These are phyloP conservation scores for Capsicum rhomboideum DNA, from an alignment of 257 asterid genomes.

Conservation along the genomic window DNA sequence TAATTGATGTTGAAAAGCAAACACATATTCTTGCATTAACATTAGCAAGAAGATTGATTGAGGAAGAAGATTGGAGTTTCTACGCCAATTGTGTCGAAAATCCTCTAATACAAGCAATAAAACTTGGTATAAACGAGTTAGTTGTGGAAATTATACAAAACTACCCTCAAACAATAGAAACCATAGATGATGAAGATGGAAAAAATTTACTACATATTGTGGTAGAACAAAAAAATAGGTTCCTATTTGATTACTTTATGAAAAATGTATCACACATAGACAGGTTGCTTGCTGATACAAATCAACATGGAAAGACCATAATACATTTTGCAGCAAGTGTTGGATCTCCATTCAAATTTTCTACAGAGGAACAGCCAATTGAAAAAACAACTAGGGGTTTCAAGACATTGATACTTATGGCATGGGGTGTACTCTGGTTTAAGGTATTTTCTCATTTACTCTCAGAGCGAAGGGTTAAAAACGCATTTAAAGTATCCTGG, in stretches of 20 bases:
- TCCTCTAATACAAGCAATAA: not conserved
- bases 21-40: not conserved
- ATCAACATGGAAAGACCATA: conserved; percentile 7
- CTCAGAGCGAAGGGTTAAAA: not conserved
- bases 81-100: not conserved
- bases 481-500: too few species aligned
- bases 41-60: conserved; percentile 1
- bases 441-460: not conserved
- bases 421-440: conserved; percentile 12
- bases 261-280: not conserved
- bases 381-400: not conserved
- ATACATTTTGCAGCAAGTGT: conserved; percentile 3
- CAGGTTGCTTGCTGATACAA: not conserved
- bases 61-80: not conserved
- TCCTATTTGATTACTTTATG: not conserved
- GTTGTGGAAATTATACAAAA: not conserved
- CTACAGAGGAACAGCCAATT: not conserved
- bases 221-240: not conserved
- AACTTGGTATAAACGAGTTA: not conserved
- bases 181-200: not conserved
- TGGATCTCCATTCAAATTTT: not conserved
- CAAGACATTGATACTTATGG: not conserved
- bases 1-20: conserved; percentile 1
- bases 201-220: conserved; percentile 1
- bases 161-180: not conserved